Base-by-base conservation (phyloP, 2,329 filamentous ascomycete species). In the Exophiala sp. region DNA sequence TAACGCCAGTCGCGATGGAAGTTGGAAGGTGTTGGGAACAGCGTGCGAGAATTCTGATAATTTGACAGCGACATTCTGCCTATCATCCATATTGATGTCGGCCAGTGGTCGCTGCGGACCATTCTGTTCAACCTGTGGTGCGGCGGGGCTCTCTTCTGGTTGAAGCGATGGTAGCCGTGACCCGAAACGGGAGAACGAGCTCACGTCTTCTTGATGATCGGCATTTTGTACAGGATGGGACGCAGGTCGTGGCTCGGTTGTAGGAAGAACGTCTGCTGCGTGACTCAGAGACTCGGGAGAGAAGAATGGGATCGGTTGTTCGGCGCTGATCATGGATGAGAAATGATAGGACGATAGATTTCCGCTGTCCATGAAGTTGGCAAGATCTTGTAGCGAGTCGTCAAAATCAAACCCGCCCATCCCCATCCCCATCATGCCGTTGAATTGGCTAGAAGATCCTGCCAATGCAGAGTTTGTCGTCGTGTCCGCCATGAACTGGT, bases 231-330 rank as follows among this genome's bases (percentile, higher is more conserved):
- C 34, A n/a, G 32, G 40, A n/a, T 38, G 47, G n/a, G 42, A 40
- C 14, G 41, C 16, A 33, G 54, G 51, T n/a, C 46, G 45, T 35
- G 29, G 34, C 49, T 58, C 50, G n/a, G 50, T 53, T 10, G 54
- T 40, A 8, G 48, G 43, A 16, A 44, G 33, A 29, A 51, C 24
- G 3, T 71, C 69, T 14, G 64, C 59, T 16, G 61, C 52, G 44
- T 70, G 69, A 3, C 52, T 62, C 45, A 70, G 63, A 7, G 69
- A 70, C 33, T 72, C 71, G 7, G 70, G 69, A 5, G 71, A 72
- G 54, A 72, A 72, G 62, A 72, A 71, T 1, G 71, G 71, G 55
- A 72, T 71, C 3, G 71, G 71, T 44, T 73, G 71, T 54, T 73
- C 71, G 5, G 70, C 64, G 38, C 66, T 72, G 53, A 72, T 69